A percentile compares a stretch with the other conserved stretches of the same genome.
Conservation (phyloP, 768 basidiomycete genomes). For the Serendipita sp. region DNA sequence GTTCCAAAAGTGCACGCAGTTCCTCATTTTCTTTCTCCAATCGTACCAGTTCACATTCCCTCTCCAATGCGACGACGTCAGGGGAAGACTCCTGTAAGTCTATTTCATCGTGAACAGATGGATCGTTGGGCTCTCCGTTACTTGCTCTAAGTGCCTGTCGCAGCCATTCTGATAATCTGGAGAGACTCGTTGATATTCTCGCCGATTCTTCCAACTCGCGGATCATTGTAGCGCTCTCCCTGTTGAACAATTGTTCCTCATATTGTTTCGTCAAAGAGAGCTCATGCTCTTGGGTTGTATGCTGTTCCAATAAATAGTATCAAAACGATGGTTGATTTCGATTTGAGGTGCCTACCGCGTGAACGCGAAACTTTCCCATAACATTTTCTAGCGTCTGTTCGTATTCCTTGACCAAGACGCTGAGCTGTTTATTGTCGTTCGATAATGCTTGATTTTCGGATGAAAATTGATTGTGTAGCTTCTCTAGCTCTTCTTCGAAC, state of each 20-base stretch:
- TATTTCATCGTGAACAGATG: background rate
- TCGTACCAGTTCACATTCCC: conserved; percentile 80
- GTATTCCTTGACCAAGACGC: conserved; percentile 82
- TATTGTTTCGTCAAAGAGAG: conserved; percentile 81
- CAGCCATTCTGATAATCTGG: conserved; percentile 51
- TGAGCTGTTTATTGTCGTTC: conserved; percentile 93
- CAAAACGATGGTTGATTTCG: background rate
- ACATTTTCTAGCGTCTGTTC: conserved; percentile 90
- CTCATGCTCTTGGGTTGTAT: conserved; percentile 86
- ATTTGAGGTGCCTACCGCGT: conserved; percentile 50
- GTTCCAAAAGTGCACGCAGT: conserved; percentile 28
- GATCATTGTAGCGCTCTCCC: conserved; percentile 51
- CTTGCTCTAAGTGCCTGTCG: conserved; percentile 54
- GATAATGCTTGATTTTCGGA: conserved; percentile 73
- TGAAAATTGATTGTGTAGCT: conserved; percentile 64
- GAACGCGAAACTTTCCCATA: conserved; percentile 81
- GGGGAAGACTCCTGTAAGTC: conserved; percentile 11
- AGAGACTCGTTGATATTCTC: conserved; percentile 49
- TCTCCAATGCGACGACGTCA: conserved; percentile 42
- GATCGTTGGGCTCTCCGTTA: conserved; percentile 40
- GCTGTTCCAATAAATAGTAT: conserved; percentile 29
- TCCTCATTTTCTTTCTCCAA: conserved; percentile 80
- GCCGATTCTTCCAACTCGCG: conserved; percentile 46
- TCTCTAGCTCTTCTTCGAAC: conserved; percentile 79
- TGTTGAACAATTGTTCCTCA: conserved; percentile 64